Base-by-base conservation (phyloP, 169 alveolate genomes). In the Cryptosporidium baileyi region DNA sequence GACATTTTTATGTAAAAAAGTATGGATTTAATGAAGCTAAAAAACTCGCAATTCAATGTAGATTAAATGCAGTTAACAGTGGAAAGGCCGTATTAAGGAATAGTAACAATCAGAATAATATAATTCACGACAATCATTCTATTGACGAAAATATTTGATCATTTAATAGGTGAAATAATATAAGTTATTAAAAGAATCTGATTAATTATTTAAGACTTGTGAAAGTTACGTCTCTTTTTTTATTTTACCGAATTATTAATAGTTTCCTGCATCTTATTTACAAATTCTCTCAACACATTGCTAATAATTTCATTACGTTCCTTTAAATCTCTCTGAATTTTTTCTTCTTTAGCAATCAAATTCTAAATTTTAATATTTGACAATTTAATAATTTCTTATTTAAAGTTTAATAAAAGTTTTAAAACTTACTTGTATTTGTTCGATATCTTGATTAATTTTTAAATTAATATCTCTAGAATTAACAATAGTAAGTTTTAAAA, bases 21-120 rank as follows among this genome's bases (percentile, higher is more conserved):
- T 90, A 90, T 88, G 93, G 93, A 9, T 90, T 89, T 61, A 89
- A 90, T 61, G 93, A 90, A 67, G 93, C 93, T 32, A 85, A 90
- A 60, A 63, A 89, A 17, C 30, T 90, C 40, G 93, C 93, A 11
- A 88, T 90, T 45, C 91, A 90, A 52, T 90, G 93, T 17, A 74
- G 85, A 74, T 28, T 74, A 60, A 51, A 57, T 17, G 85, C 85
- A 34, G 85, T 74, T 8, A 57, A 51, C 28, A 74, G 85, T 54
- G 85, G 85, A 38, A 67, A 74, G 74, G 85, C 85, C 1, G 85
- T 74, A 30, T 32, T 74, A 36, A 74, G 85, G 17, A 74, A 60
- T 24, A 49, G 52, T 28, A 40, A 47, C 30, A 51, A 22, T 28
- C 49, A 51, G 2, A 65, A 49, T 62, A n/a, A n/a, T n/a, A n/a